Conservation (phyloP, 2,329 filamentous ascomycete genomes). For the Chaetomium globosum region DNA sequence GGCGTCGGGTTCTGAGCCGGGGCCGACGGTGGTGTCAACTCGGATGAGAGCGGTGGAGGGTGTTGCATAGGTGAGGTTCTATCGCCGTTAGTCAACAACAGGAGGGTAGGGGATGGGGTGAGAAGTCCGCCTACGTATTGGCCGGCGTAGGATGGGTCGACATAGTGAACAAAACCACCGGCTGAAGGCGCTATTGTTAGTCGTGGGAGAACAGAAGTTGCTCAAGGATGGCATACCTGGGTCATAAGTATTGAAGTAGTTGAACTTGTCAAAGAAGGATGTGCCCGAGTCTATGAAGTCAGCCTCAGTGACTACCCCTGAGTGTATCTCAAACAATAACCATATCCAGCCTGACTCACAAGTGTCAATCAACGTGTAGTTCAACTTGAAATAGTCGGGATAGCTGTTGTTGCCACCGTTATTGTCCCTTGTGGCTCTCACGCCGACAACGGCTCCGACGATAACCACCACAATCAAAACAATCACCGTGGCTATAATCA, state of each 20-base stretch:
- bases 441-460: slow-evolving; percentile 48
- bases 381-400: slow-evolving; percentile 52
- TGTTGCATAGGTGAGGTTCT: slow-evolving; percentile 67
- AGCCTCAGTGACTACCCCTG: slow-evolving; percentile 1
- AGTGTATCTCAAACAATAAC: neutral
- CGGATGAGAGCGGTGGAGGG: slow-evolving; percentile 56
- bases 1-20: slow-evolving; percentile 51
- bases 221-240: slow-evolving; percentile 43
- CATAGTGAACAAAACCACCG: slow-evolving; percentile 58
- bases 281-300: slow-evolving; percentile 50
- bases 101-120: neutral
- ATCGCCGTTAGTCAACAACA: neutral
- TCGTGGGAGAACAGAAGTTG: neutral
- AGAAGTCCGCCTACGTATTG: slow-evolving; percentile 44
- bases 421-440: slow-evolving; percentile 38
- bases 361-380: slow-evolving; percentile 53
- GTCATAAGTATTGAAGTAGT: slow-evolving; percentile 56
- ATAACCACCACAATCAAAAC: slow-evolving; percentile 53
- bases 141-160: slow-evolving; percentile 48
- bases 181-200: slow-evolving; percentile 38
- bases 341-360: slow-evolving; percentile 44
- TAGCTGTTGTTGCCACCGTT: slow-evolving; percentile 43
- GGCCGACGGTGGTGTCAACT: slow-evolving; percentile 63
- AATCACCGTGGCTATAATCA: slow-evolving; percentile 44
- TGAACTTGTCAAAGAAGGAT: slow-evolving; percentile 58